Conservation (phyloP, 2,329 filamentous ascomycete genomes). For the Cytospora schulzeri region DNA sequence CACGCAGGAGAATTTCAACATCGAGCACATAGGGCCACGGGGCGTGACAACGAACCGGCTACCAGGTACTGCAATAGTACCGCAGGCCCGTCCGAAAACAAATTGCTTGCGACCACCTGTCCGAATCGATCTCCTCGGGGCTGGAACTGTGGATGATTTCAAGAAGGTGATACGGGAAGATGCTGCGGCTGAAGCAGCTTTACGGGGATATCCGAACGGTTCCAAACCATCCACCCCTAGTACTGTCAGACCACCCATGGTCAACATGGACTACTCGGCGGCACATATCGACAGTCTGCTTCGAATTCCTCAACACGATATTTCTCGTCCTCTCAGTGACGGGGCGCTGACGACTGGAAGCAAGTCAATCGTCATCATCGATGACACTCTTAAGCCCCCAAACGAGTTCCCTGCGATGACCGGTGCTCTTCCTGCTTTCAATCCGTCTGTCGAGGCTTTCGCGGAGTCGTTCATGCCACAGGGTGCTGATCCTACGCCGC, state of each 20-base stretch:
- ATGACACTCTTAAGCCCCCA: slow-evolving; percentile 58
- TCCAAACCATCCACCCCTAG: slow-evolving; percentile 32
- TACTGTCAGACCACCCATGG: slow-evolving; percentile 32
- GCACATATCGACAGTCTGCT: slow-evolving; percentile 47
- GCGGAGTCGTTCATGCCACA: slow-evolving; percentile 53
- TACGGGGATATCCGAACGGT: slow-evolving; percentile 34
- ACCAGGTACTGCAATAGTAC: slow-evolving; percentile 62
- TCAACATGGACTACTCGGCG: slow-evolving; percentile 45
- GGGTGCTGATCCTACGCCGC: slow-evolving; percentile 59
- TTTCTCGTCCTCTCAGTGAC: slow-evolving; percentile 52
- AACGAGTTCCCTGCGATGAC: slow-evolving; percentile 53
- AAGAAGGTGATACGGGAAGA: slow-evolving; percentile 73
- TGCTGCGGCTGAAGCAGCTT: slow-evolving; percentile 45
- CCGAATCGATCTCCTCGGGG: slow-evolving; percentile 81
- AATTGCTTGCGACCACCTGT: slow-evolving; percentile 55
- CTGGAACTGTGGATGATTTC: slow-evolving; percentile 76
- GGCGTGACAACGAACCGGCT: slow-evolving; percentile 60
- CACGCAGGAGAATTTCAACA: slow-evolving; percentile 50
- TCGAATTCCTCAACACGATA: slow-evolving; percentile 38
- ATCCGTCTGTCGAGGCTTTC: slow-evolving; percentile 55
- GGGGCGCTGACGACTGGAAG: slow-evolving; percentile 74
- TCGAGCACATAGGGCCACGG: slow-evolving; percentile 52
- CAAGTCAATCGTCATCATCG: slow-evolving; percentile 87
- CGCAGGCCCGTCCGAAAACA: slow-evolving; percentile 51
- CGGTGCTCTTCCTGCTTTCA: slow-evolving; percentile 47